These are phyloP conservation scores for Gymnopilus junonius DNA, from an alignment of 768 basidiomycete genomes.

Conservation along the genomic window DNA sequence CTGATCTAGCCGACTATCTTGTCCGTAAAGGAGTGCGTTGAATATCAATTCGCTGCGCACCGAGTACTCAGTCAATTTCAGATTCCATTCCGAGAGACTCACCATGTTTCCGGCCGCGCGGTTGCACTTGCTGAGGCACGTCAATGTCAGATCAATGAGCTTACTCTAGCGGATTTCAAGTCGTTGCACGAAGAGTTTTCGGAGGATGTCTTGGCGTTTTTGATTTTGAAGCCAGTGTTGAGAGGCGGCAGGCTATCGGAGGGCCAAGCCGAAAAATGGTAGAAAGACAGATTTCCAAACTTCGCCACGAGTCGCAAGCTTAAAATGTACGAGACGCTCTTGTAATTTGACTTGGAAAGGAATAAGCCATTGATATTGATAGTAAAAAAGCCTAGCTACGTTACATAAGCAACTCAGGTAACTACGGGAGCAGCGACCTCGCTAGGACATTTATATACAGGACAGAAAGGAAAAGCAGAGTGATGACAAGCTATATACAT, in stretches of 20 bases:
- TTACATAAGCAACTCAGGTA: too few species aligned
- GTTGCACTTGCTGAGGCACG: slow-evolving; percentile 92
- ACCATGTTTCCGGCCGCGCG: slow-evolving; percentile 96
- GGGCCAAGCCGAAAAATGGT: slow-evolving; percentile 89
- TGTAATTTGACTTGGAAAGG: too few species aligned
- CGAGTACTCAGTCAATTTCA: slow-evolving; percentile 33
- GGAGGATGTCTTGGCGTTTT: slow-evolving; percentile 85
- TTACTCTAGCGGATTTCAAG: slow-evolving; percentile 82
- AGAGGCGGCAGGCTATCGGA: slow-evolving; percentile 89
- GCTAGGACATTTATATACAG: too few species aligned
- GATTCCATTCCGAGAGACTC: slow-evolving; percentile 99
- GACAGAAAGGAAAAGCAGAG: too few species aligned
- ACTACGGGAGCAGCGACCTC: too few species aligned
- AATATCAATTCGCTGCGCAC: not conserved
- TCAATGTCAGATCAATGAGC: slow-evolving; percentile 78
- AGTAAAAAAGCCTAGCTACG: too few species aligned
- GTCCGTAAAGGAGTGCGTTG: slow-evolving; percentile 93
- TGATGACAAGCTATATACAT: too few species aligned
- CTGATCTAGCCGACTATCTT: slow-evolving; percentile 98
- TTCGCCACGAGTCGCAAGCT: slow-evolving; percentile 60
- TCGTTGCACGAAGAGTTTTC: slow-evolving; percentile 75
- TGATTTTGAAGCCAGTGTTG: slow-evolving; percentile 95
- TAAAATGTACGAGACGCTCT: slow-evolving; percentile 9
- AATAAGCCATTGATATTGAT: too few species aligned
- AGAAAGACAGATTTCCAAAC: slow-evolving; percentile 78